These are phyloP conservation scores for Botrytis squamosa DNA, from an alignment of 2,329 filamentous ascomycete genomes.

Conservation along the genomic window DNA sequence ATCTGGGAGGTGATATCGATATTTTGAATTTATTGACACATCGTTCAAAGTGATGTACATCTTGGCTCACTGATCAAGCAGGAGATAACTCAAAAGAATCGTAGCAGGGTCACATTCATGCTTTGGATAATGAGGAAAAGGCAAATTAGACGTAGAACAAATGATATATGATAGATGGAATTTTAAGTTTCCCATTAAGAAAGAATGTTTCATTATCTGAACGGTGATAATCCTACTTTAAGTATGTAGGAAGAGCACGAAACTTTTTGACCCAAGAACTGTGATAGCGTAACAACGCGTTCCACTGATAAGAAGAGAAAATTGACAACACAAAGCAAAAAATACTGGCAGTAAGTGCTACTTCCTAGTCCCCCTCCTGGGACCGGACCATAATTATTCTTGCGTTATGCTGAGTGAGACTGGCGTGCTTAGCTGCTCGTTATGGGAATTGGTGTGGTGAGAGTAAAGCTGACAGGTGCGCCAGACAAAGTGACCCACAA, in stretches of 20 bases:
- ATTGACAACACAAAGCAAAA: neutral
- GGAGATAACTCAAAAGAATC: neutral
- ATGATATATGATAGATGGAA: neutral
- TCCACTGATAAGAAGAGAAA: slow-evolving; percentile 19
- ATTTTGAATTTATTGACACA: neutral
- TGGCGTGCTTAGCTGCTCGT: slow-evolving; percentile 1
- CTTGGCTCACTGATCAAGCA: neutral
- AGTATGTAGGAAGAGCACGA: slow-evolving; percentile 2
- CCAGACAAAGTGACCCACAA: slow-evolving; percentile 50
- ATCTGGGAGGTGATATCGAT: neutral
- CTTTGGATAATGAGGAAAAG: neutral
- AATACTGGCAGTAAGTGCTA: neutral
- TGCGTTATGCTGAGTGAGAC: neutral
- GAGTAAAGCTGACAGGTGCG: slow-evolving; percentile 45
- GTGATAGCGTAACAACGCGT: neutral
- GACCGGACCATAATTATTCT: neutral
- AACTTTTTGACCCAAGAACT: neutral
- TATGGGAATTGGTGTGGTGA: slow-evolving; percentile 24
- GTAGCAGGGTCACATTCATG: neutral
- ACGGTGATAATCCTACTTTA: slow-evolving; percentile 11
- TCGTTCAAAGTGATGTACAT: neutral
- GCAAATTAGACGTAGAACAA: neutral
- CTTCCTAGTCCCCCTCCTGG: neutral
- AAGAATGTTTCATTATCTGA: neutral
- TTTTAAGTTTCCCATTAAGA: neutral